A percentile compares a stretch with the other conserved stretches of the same genome.
These are phyloP conservation scores for Ganoderma multipileum DNA, from an alignment of 1,284 basidiomycete genomes.

Conservation along the genomic window DNA sequence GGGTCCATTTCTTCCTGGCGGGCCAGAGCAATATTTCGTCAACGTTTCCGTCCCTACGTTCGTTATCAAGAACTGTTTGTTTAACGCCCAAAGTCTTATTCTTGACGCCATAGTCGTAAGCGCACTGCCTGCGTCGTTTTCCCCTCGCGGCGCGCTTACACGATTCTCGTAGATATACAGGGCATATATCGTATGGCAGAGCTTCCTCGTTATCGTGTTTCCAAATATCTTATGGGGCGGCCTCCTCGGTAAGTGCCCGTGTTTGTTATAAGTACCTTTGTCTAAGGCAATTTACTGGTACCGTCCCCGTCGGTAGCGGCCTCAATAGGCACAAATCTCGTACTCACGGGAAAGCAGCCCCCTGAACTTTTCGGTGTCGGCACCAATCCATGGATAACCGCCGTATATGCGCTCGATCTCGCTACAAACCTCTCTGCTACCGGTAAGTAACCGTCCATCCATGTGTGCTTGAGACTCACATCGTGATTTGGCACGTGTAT, in stretches of 20 bases:
- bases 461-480: background rate
- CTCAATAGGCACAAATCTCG: conserved; percentile 16
- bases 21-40: conserved; percentile 34
- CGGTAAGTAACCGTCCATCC: conserved; percentile 23
- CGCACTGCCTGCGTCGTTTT: background rate
- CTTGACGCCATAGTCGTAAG: conserved; percentile 43
- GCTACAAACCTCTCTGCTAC: conserved; percentile 40
- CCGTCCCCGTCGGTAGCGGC: conserved; percentile 13
- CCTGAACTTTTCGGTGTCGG: conserved; percentile 29
- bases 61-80: conserved; percentile 37
- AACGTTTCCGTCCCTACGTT: conserved; percentile 36
- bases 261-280: background rate
- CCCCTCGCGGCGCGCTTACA: background rate
- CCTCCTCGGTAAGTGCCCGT: conserved; percentile 24
- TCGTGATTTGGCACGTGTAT: background rate
- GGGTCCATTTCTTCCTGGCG: conserved; percentile 15
- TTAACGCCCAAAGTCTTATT: conserved; percentile 41
- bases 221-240: conserved; percentile 36
- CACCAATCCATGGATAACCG: conserved; percentile 38
- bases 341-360: conserved; percentile 12
- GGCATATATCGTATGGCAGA: conserved; percentile 39
- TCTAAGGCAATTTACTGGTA: background rate
- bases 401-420: conserved; percentile 37
- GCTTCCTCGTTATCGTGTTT: conserved; percentile 30
- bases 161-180: conserved; percentile 36